A percentile compares a stretch with the other conserved stretches of the same genome.
phyloP scores from a whole-genome alignment of 257 asterid genomes.

The Pogostemon cablin region DNA sequence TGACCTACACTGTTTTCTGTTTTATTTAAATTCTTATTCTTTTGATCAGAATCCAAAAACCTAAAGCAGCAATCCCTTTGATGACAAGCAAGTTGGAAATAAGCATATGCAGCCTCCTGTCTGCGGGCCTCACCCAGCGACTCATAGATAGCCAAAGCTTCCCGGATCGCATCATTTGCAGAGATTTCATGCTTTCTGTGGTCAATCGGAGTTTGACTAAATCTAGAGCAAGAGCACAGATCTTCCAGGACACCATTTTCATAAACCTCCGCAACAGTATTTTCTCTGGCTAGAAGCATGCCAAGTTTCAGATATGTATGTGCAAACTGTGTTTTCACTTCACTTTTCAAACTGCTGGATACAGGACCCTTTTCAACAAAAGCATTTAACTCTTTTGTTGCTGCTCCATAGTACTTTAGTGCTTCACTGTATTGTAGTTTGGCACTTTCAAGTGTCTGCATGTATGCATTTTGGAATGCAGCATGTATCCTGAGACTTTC shows the following conservation, averaged over 20 bases:
- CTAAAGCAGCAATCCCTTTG: constrained; percentile 90
- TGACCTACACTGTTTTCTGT: constrained; percentile 57
- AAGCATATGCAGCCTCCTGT: constrained; percentile 94
- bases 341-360: constrained; percentile 61
- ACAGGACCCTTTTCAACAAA: constrained; percentile 47
- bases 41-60: constrained; percentile 60
- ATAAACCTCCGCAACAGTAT: constrained; percentile 64
- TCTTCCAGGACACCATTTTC: constrained; percentile 74
- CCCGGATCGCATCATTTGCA: constrained; percentile 92
- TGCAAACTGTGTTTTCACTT: constrained; percentile 83
- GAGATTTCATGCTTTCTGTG: constrained; percentile 74
- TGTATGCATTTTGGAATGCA: constrained; percentile 60
- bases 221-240: constrained; percentile 16
- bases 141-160: constrained; percentile 84
- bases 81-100: constrained; percentile 85
- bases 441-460: constrained; percentile 72
- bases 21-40: constrained; percentile 49
- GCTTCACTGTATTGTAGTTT: constrained; percentile 82
- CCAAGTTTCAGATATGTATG: constrained; percentile 92
- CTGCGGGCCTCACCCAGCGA: constrained; percentile 76
- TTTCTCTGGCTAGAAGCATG: constrained; percentile 86
- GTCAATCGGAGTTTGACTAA: constrained; percentile 43
- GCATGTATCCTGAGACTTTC: constrained; percentile 65
- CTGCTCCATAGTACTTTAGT: constrained; percentile 80
- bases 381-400: constrained; percentile 61